Evolutionary conservation across 306 rosid species (phyloP).

Genomic region (Elaeagnus macrophylla): DNA sequence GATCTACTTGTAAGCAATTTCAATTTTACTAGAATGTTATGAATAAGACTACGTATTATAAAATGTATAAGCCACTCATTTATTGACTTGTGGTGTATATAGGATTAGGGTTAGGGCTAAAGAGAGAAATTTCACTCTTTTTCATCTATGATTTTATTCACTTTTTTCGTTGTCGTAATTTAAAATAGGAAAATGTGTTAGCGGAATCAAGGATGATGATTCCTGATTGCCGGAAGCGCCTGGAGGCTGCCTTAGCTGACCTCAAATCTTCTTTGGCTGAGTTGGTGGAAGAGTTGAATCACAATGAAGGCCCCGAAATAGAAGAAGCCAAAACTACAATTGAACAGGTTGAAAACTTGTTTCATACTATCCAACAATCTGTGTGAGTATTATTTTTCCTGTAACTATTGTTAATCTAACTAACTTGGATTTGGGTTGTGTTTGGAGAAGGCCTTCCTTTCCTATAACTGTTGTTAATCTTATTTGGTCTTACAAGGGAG

Average conservation of each 20-base stretch:
- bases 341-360: background rate
- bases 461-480: background rate
- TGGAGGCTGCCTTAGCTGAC: slow-evolving; percentile 61
- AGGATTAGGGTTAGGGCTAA: background rate
- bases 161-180: slow-evolving; percentile 6
- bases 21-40: too few relatives aligned
- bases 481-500: too few relatives aligned
- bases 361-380: background rate
- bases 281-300: slow-evolving; percentile 48
- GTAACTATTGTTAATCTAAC: too few relatives aligned
- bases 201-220: slow-evolving; percentile 96
- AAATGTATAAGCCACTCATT: background rate
- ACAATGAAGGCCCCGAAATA: background rate
- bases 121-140: slow-evolving; percentile 2
- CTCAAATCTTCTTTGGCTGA: slow-evolving; percentile 62
- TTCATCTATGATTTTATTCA: background rate
- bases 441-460: background rate
- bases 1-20: too few relatives aligned
- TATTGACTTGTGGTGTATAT: background rate
- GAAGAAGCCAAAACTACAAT: background rate
- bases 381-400: too few relatives aligned
- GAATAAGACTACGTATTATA: too few relatives aligned
- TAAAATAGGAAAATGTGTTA: slow-evolving; percentile 68
- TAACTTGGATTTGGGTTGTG: too few relatives aligned
- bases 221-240: slow-evolving; percentile 79